phyloP scores from a whole-genome alignment of 2,329 filamentous ascomycete genomes.

The Catunica adiposa region DNA sequence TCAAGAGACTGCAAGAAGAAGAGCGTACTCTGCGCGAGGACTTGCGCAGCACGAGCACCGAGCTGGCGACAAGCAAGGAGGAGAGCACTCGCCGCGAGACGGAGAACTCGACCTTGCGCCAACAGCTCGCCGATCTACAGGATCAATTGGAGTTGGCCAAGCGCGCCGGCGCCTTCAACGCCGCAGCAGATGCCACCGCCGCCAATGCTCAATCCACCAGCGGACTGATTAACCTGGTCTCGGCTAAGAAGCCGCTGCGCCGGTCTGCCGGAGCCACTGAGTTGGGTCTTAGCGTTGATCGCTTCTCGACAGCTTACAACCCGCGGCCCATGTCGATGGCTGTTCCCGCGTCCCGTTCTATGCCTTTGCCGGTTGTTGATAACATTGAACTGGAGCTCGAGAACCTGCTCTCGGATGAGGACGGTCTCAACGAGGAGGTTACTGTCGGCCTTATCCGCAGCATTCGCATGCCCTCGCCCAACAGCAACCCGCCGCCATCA shows the following conservation, averaged over 20 bases:
- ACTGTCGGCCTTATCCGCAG: conserved; percentile 92
- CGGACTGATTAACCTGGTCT: conserved; percentile 89
- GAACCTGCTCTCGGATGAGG: conserved; percentile 83
- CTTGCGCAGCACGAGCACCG: conserved; percentile 58
- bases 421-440: conserved; percentile 90
- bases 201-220: conserved; percentile 34
- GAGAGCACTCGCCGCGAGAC: conserved; percentile 61
- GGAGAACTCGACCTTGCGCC: conserved; percentile 70
- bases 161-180: conserved; percentile 50
- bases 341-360: conserved; percentile 39
- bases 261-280: conserved; percentile 75
- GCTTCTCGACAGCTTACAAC: conserved; percentile 85
- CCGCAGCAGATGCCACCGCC: conserved; percentile 38
- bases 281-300: conserved; percentile 58
- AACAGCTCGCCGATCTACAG: conserved; percentile 78
- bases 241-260: conserved; percentile 92
- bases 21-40: conserved; percentile 74
- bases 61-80: conserved; percentile 65
- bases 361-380: conserved; percentile 48
- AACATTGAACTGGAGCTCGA: conserved; percentile 92
- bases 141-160: conserved; percentile 84
- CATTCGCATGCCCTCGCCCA: conserved; percentile 85
- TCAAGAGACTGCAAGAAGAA: conserved; percentile 89
- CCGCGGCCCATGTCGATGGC: conserved; percentile 95
- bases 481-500: conserved; percentile 71